These are phyloP conservation scores for Calonectria montana DNA, from an alignment of 2,329 filamentous ascomycete species.

Conservation along the genomic window DNA sequence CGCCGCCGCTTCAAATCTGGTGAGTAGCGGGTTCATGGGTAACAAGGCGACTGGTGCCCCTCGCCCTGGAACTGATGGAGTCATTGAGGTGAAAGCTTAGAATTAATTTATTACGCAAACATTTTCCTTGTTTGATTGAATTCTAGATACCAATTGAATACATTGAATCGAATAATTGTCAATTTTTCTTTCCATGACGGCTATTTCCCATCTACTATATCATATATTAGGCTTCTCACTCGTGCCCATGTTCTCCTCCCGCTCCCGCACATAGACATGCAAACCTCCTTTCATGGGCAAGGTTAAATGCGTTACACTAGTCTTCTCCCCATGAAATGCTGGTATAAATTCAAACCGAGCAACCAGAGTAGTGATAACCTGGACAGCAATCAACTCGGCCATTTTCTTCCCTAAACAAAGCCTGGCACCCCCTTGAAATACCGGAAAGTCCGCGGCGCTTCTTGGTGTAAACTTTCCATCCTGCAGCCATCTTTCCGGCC, in stretches of 20 bases:
- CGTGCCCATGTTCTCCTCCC: not conserved
- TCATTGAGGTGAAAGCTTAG: not conserved
- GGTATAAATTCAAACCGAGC: constrained; percentile 62
- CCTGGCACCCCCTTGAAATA: constrained; percentile 73
- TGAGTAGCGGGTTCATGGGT: constrained; percentile 1
- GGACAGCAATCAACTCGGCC: constrained; percentile 70
- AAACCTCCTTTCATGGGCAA: constrained; percentile 73
- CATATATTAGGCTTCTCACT: not conserved
- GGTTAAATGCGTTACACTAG: constrained; percentile 71
- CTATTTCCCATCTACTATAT: not conserved
- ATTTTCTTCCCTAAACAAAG: constrained; percentile 72
- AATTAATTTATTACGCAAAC: not conserved
- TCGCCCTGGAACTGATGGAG: not conserved
- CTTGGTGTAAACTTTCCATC: constrained; percentile 52
- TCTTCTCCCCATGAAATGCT: constrained; percentile 58
- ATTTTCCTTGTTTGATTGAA: not conserved
- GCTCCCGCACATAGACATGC: constrained; percentile 48
- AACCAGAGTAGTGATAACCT: constrained; percentile 64
- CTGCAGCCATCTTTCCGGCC: constrained; percentile 67
- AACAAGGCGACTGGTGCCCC: constrained; percentile 3
- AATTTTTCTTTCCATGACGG: not conserved
- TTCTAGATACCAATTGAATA: not conserved
- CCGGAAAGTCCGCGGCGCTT: constrained; percentile 68
- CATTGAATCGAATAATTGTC: not conserved
- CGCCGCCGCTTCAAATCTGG: not conserved